Percentiles rank a stretch among this genome's conserved stretches.
These are phyloP conservation scores for Zygnema cylindricum DNA, from an alignment of 139 green algal genomes.

Conservation along the genomic window DNA sequence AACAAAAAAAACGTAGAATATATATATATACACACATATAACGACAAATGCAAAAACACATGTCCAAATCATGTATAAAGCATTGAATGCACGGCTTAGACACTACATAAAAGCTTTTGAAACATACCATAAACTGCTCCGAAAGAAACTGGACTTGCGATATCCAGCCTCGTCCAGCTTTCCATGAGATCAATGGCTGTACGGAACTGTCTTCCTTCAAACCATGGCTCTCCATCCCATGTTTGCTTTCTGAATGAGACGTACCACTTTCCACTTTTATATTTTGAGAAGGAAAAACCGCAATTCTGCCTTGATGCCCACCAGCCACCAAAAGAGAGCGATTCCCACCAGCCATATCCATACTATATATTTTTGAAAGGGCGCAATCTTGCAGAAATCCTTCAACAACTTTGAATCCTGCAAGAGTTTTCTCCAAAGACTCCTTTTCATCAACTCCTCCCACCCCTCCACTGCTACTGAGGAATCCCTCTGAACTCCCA, in stretches of 20 bases:
- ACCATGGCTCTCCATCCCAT: not conserved
- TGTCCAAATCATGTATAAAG: too few species aligned
- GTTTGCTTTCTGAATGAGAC: not conserved
- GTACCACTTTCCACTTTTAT: not conserved
- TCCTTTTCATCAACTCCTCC: not conserved
- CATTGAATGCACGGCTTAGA: too few species aligned
- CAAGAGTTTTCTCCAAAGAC: not conserved
- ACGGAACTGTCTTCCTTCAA: not conserved
- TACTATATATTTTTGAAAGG: conserved; percentile 14
- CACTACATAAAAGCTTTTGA: too few species aligned
- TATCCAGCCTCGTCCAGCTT: conserved; percentile 38
- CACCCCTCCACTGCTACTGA: not conserved
- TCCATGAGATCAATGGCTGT: conserved; percentile 51
- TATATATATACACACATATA: too few species aligned
- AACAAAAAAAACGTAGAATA: too few species aligned
- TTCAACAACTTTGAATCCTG: not conserved
- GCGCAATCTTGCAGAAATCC: not conserved
- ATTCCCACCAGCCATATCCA: not conserved
- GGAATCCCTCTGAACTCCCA: not conserved
- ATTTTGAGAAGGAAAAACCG: conserved; percentile 16
- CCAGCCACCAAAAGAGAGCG: conserved; percentile 12
- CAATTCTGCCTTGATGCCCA: conserved; percentile 31
- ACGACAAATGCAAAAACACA: too few species aligned
- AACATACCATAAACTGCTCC: conserved; percentile 24
- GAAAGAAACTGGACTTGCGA: conserved; percentile 53